These are phyloP conservation scores for Gynochthodes officinalis DNA, from an alignment of 257 asterid genomes.

Conservation along the genomic window DNA sequence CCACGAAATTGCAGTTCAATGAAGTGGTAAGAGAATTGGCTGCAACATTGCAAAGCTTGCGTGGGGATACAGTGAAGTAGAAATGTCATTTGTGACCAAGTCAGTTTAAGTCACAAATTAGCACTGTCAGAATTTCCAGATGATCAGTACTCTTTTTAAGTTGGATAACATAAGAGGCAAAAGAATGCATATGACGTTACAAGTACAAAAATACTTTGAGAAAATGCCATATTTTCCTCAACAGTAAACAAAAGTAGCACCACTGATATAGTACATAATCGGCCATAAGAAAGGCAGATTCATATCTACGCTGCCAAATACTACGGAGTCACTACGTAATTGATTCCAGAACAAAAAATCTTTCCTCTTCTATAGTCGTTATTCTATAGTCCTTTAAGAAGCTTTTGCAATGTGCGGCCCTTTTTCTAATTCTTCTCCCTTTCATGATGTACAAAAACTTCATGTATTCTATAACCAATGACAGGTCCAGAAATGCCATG, in stretches of 20 bases:
- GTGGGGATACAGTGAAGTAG: too few species aligned
- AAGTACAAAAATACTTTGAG: too few species aligned
- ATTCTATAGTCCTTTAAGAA: neutral
- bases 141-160: too few species aligned
- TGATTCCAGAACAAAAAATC: neutral
- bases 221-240: neutral
- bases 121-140: too few species aligned
- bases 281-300: neutral
- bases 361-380: neutral
- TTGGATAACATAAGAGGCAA: too few species aligned
- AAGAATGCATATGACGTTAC: neutral
- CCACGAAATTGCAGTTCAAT: too few species aligned
- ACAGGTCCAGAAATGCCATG: neutral
- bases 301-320: neutral
- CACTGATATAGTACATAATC: too few species aligned
- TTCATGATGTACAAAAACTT: conserved; percentile 1
- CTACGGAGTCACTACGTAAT: neutral
- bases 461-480: neutral
- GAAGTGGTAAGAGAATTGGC: too few species aligned
- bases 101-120: too few species aligned
- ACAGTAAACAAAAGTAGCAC: too few species aligned
- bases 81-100: too few species aligned
- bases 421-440: neutral
- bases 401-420: neutral
- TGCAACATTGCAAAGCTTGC: too few species aligned